A percentile compares a stretch with the other conserved stretches of the same genome.
Evolutionary conservation across 129 eudicot genomes (phyloP).

Genomic region (Flaveria trinervia): DNA sequence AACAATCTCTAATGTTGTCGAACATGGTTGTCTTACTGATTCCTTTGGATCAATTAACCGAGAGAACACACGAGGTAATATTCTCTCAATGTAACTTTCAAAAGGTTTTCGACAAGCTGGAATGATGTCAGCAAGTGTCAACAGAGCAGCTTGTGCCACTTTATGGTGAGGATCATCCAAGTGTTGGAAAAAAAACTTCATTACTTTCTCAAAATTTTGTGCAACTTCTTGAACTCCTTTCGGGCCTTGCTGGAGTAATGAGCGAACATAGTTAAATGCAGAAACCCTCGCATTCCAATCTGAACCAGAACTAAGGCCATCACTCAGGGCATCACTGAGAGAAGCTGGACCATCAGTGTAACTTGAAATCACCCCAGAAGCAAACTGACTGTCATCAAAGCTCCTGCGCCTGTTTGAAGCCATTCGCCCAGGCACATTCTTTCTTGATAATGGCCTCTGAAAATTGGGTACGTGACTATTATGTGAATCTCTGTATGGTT

Average conservation of each 20-base stretch:
- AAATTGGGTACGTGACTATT: conserved; percentile 71
- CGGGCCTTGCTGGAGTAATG: conserved; percentile 77
- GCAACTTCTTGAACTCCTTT: conserved; percentile 83
- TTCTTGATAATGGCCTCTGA: conserved; percentile 83
- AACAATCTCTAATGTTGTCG: conserved; percentile 74
- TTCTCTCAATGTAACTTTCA: conserved; percentile 94
- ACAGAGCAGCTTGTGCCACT: conserved; percentile 97
- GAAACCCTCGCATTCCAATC: conserved; percentile 98
- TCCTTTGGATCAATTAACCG: conserved; percentile 94
- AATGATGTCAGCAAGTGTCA: conserved; percentile 92
- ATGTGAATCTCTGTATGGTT: conserved; percentile 60
- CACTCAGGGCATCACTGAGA: conserved; percentile 76
- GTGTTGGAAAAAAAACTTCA: conserved; percentile 92
- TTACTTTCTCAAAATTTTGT: conserved; percentile 93
- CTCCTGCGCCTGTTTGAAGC: conserved; percentile 77
- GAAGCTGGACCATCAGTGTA: conserved; percentile 82
- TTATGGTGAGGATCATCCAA: conserved; percentile 98
- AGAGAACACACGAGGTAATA: conserved; percentile 88
- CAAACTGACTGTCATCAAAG: conserved; percentile 82
- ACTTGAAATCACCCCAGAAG: conserved; percentile 65
- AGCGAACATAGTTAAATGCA: conserved; percentile 80
- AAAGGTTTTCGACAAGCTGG: conserved; percentile 87
- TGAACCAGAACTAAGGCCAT: conserved; percentile 77
- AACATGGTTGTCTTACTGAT: conserved; percentile 74
- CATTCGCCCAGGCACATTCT: conserved; percentile 65